These are phyloP conservation scores for Fraxinus ornus DNA, from an alignment of 305 asterid species.

Conservation along the genomic window DNA sequence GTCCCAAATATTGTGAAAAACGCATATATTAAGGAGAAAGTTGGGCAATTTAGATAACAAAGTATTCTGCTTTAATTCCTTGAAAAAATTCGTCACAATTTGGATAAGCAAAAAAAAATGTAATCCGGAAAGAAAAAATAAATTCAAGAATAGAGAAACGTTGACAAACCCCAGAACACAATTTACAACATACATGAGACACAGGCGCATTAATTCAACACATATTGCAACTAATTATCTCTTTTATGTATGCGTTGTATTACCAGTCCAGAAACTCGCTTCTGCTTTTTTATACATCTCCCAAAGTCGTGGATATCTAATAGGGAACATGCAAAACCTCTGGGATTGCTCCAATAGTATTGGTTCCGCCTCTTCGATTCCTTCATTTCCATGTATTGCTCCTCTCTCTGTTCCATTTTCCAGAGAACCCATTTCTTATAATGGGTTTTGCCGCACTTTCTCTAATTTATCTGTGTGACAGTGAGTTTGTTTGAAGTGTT, in stretches of 20 bases:
- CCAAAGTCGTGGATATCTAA: slow-evolving; percentile 68
- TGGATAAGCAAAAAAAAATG: not conserved
- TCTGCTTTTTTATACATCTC: slow-evolving; percentile 75
- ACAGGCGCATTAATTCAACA: not conserved
- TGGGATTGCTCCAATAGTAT: slow-evolving; percentile 61
- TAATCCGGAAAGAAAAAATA: not conserved
- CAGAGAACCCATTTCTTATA: slow-evolving; percentile 55
- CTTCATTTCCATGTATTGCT: slow-evolving; percentile 21
- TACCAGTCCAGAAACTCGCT: slow-evolving; percentile 79
- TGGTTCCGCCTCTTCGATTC: slow-evolving; percentile 51
- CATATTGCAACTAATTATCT: slow-evolving; percentile 11
- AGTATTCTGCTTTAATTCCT: not conserved
- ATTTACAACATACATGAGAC: slow-evolving; percentile 5
- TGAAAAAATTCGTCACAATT: not conserved
- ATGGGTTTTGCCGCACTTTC: not conserved
- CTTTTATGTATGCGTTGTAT: not conserved
- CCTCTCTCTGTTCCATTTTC: slow-evolving; percentile 32
- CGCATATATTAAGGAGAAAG: not conserved
- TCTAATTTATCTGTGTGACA: slow-evolving; percentile 23
- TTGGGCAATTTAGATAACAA: not conserved
- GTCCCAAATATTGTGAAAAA: not conserved
- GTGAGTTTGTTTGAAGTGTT: not conserved
- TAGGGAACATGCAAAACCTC: slow-evolving; percentile 67
- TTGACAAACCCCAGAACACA: not conserved
- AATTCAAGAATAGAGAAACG: not conserved